These are phyloP conservation scores for Mycena vulgaris DNA, from an alignment of 768 basidiomycete genomes.

Conservation along the genomic window DNA sequence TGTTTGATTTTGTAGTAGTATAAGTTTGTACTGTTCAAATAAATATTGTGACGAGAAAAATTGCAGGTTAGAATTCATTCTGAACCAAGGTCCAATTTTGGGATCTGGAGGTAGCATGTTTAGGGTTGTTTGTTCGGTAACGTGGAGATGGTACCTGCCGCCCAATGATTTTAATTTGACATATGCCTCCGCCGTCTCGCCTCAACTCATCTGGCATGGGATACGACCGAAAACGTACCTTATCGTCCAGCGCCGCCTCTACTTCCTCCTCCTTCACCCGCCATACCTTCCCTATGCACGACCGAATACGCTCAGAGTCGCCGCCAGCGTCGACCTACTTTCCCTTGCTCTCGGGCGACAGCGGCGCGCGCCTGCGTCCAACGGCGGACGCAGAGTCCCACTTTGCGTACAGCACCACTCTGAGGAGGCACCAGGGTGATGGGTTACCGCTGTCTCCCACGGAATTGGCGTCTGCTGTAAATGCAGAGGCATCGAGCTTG, in stretches of 20 bases:
- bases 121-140: background rate
- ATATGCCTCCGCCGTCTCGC: conserved; percentile 39
- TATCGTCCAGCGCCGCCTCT: conserved; percentile 54
- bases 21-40: no score
- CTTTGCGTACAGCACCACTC: conserved; percentile 88
- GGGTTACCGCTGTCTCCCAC: conserved; percentile 61
- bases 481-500: conserved; percentile 65
- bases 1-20: background rate
- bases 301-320: conserved; percentile 61
- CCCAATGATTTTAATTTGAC: conserved; percentile 17
- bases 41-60: no score
- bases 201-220: conserved; percentile 45
- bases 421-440: conserved; percentile 77
- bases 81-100: no score
- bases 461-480: conserved; percentile 62
- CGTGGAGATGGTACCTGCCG: conserved; percentile 7
- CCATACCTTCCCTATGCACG: conserved; percentile 44
- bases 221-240: conserved; percentile 60
- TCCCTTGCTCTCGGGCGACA: conserved; percentile 67
- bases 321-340: conserved; percentile 91
- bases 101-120: background rate
- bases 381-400: conserved; percentile 78
- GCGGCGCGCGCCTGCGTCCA: conserved; percentile 66
- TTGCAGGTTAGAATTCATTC: no score
- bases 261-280: conserved; percentile 52